These are phyloP conservation scores for Pisolithus albus DNA, from an alignment of 768 basidiomycete genomes.

Conservation along the genomic window DNA sequence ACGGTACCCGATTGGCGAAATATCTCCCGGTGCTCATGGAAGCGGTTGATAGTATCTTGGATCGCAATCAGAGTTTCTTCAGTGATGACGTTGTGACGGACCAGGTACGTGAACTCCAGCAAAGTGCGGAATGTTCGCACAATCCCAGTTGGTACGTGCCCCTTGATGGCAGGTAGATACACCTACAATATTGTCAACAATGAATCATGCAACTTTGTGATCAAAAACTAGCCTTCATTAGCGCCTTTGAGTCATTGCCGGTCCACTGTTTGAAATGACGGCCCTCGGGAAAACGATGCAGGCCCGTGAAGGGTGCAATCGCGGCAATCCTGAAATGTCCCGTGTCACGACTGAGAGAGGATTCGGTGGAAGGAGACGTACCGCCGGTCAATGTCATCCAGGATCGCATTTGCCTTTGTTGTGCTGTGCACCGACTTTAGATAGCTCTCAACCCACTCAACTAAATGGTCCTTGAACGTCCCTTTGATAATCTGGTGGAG, in stretches of 20 bases:
- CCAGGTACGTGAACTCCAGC: slow-evolving; percentile 23
- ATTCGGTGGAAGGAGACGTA: slow-evolving; percentile 11
- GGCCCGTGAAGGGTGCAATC: slow-evolving; percentile 9
- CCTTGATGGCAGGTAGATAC: slow-evolving; percentile 19
- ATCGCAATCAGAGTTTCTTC: slow-evolving; percentile 7
- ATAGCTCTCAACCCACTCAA: slow-evolving; percentile 24
- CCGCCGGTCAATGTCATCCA: slow-evolving; percentile 32
- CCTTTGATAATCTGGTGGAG: too few relatives aligned
- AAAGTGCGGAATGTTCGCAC: slow-evolving; percentile 16
- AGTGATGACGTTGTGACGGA: slow-evolving; percentile 3
- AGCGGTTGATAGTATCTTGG: slow-evolving; percentile 3
- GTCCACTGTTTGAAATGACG: too few relatives aligned
- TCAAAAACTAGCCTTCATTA: slow-evolving; percentile 29
- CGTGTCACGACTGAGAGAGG: neutral
- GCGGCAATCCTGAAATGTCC: slow-evolving; percentile 10
- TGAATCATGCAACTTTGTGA: neutral
- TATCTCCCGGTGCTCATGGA: too few relatives aligned
- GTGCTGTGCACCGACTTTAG: slow-evolving; percentile 14
- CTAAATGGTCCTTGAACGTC: too few relatives aligned
- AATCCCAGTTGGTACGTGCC: slow-evolving; percentile 16
- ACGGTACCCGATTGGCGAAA: too few relatives aligned
- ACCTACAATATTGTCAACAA: slow-evolving; percentile 8
- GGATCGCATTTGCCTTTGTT: slow-evolving; percentile 17
- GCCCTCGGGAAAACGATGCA: slow-evolving; percentile 21
- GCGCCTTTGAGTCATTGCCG: slow-evolving; percentile 30